Evolutionary conservation across 345 rosid species (phyloP).

Genomic region (Excoecaria agallocha): DNA sequence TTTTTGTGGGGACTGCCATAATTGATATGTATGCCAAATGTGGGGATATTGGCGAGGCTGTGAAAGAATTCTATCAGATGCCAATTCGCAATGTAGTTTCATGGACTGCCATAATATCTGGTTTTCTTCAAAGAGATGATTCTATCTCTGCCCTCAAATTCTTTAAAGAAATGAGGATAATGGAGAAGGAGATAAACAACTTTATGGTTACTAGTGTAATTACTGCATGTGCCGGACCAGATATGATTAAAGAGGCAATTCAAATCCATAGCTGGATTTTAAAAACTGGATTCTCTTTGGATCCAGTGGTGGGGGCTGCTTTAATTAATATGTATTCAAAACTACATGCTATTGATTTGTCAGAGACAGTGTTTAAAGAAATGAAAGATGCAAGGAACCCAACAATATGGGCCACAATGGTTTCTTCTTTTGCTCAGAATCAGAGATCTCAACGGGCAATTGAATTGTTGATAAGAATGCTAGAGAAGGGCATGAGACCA

Average conservation of each 20-base stretch:
- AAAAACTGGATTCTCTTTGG: slow-evolving; percentile 44
- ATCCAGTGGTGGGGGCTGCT: slow-evolving; percentile 52
- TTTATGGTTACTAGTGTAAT: slow-evolving; percentile 57
- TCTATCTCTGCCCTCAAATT: slow-evolving; percentile 46
- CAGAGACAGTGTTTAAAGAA: slow-evolving; percentile 51
- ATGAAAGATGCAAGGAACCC: slow-evolving; percentile 33
- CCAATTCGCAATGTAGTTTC: slow-evolving; percentile 57
- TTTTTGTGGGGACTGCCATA: slow-evolving; percentile 54
- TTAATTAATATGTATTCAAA: slow-evolving; percentile 64
- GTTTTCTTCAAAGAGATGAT: slow-evolving; percentile 54
- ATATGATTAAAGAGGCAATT: slow-evolving; percentile 44
- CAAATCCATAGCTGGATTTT: slow-evolving; percentile 69
- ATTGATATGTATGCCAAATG: slow-evolving; percentile 66
- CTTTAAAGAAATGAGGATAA: slow-evolving; percentile 57
- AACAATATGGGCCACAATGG: slow-evolving; percentile 43
- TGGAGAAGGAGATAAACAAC: slow-evolving; percentile 49
- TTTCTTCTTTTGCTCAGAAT: slow-evolving; percentile 62
- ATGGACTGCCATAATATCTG: slow-evolving; percentile 77
- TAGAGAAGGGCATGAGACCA: slow-evolving; percentile 51
- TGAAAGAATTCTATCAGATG: slow-evolving; percentile 50
- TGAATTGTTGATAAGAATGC: slow-evolving; percentile 47
- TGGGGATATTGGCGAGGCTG: slow-evolving; percentile 59
- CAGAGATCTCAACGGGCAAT: slow-evolving; percentile 44
- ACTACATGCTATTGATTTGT: slow-evolving; percentile 39
- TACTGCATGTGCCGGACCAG: slow-evolving; percentile 56